These are phyloP conservation scores for Cryphonectria parasitica DNA, from an alignment of 2,329 filamentous ascomycete species.

Conservation along the genomic window DNA sequence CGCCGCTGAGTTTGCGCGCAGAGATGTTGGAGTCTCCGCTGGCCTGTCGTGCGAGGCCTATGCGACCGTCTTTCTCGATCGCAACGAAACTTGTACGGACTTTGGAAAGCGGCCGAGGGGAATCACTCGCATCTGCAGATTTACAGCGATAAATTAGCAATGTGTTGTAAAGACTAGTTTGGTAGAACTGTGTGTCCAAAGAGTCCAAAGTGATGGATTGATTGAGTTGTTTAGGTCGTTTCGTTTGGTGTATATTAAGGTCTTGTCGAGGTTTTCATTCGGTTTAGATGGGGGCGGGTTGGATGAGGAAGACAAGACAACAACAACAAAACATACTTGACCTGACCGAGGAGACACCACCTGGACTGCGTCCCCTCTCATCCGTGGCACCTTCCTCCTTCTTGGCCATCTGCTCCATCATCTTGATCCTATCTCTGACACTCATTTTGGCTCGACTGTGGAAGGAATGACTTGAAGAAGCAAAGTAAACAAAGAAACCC, in stretches of 20 bases:
- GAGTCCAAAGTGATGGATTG: background rate
- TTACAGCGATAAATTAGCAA: constrained; percentile 11
- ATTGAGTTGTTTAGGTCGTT: too few species aligned
- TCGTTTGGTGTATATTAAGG: background rate
- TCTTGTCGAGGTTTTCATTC: background rate
- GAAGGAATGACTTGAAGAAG: constrained; percentile 13
- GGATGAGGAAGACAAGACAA: background rate
- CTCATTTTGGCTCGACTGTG: constrained; percentile 55
- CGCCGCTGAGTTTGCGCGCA: constrained; percentile 43
- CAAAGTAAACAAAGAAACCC: constrained; percentile 9
- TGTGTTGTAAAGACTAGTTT: background rate
- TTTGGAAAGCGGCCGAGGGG: constrained; percentile 71
- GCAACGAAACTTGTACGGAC: constrained; percentile 77
- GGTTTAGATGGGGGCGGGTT: background rate
- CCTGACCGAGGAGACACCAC: constrained; percentile 45
- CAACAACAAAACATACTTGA: constrained; percentile 41
- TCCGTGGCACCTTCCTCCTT: constrained; percentile 71
- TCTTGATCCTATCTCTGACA: constrained; percentile 59
- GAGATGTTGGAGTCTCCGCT: constrained; percentile 48
- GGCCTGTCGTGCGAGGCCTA: constrained; percentile 54
- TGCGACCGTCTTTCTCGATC: constrained; percentile 66
- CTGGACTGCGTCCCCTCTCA: constrained; percentile 71
- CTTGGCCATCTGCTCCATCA: constrained; percentile 55
- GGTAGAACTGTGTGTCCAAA: background rate
- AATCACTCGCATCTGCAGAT: constrained; percentile 45